A percentile compares a stretch with the other conserved stretches of the same genome.
Evolutionary conservation across 768 basidiomycete species (phyloP).

Genomic region (Galerina marginata): DNA sequence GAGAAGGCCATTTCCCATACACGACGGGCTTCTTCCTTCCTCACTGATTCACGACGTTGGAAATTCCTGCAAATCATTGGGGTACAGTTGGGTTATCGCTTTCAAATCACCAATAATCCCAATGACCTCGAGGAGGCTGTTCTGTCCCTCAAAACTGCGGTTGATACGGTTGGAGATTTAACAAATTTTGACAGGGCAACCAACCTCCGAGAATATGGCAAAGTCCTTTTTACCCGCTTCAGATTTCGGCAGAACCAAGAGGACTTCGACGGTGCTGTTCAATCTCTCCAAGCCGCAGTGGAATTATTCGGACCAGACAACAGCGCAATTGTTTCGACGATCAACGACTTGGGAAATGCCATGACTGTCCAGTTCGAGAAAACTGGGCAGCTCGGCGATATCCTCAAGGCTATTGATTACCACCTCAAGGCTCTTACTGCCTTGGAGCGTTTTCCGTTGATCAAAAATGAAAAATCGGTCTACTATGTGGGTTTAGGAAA

Average conservation of each 20-base stretch:
- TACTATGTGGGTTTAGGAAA: slow-evolving; percentile 17
- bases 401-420: slow-evolving; percentile 7
- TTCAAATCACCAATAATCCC: not conserved
- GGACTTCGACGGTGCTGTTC: slow-evolving; percentile 8
- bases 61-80: slow-evolving; percentile 12
- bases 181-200: not conserved
- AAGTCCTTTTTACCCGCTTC: slow-evolving; percentile 8
- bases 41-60: slow-evolving; percentile 1
- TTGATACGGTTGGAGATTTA: not conserved
- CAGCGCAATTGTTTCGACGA: not conserved
- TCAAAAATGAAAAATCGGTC: slow-evolving; percentile 1
- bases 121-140: slow-evolving; percentile 15
- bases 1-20: slow-evolving; percentile 11
- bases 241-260: not conserved
- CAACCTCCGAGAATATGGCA: slow-evolving; percentile 11
- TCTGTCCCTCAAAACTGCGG: slow-evolving; percentile 10
- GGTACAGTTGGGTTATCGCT: slow-evolving; percentile 5
- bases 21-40: slow-evolving; percentile 1
- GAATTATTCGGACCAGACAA: not conserved
- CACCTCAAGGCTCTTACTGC: slow-evolving; percentile 8
- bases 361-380: slow-evolving; percentile 5
- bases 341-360: slow-evolving; percentile 17
- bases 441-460: slow-evolving; percentile 7
- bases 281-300: slow-evolving; percentile 4
- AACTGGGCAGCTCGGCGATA: slow-evolving; percentile 7